These are phyloP conservation scores for Ilex aquifolium DNA, from an alignment of 257 asterid genomes.

Conservation along the genomic window DNA sequence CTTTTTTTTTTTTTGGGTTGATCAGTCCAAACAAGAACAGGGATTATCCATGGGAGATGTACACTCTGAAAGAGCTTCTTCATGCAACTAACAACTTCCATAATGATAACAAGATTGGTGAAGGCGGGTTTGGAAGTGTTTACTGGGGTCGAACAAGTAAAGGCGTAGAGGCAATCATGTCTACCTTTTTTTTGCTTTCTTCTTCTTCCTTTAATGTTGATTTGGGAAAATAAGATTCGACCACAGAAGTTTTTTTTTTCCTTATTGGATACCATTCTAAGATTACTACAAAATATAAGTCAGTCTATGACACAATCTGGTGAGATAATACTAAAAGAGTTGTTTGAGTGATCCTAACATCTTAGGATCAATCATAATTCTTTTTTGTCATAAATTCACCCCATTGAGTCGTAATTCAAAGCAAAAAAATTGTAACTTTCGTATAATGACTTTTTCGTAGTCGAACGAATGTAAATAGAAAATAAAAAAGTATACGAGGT, in stretches of 20 bases:
- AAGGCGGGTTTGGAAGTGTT: slow-evolving; percentile 88
- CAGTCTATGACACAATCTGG: too few relatives aligned
- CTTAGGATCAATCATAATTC: too few relatives aligned
- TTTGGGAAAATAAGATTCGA: neutral
- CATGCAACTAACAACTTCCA: slow-evolving; percentile 72
- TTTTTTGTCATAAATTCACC: too few relatives aligned
- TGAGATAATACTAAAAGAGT: too few relatives aligned
- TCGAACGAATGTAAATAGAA: neutral
- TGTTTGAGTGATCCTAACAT: too few relatives aligned
- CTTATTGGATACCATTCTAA: too few relatives aligned
- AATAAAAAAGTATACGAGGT: too few relatives aligned
- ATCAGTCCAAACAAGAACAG: slow-evolving; percentile 27
- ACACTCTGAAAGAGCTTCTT: slow-evolving; percentile 57
- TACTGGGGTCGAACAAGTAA: slow-evolving; percentile 74
- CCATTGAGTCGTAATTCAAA: too few relatives aligned
- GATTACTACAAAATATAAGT: too few relatives aligned
- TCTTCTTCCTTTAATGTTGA: neutral
- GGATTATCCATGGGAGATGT: slow-evolving; percentile 67
- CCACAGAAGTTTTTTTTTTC: too few relatives aligned
- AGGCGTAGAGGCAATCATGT: slow-evolving; percentile 55
- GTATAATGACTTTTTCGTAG: too few relatives aligned
- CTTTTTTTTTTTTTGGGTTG: neutral
- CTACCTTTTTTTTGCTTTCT: neutral
- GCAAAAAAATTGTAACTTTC: too few relatives aligned
- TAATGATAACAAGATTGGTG: slow-evolving; percentile 68